Evolutionary conservation across 2,329 filamentous ascomycete species (phyloP), one percentile per base, ranked within the genome.

Genomic region (Microthyrium microscopicum): DNA sequence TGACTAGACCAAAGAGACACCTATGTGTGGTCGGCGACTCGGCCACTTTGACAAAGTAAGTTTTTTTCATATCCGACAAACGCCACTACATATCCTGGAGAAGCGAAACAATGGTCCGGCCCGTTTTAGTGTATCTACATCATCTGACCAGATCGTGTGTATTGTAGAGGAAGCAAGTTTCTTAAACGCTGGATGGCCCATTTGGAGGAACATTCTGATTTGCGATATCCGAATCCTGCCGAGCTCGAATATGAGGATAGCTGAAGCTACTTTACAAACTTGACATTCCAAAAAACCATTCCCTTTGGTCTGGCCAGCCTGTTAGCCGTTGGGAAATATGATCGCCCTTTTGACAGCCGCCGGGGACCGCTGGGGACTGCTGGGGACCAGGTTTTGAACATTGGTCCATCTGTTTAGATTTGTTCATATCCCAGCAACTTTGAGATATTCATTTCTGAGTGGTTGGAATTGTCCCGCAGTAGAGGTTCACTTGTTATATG

Each of bases 1-100:
- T 98, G 85, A 98, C 89, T 40, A 73, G 89, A 43, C 83, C 89
- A 5, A 87, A 80, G 59, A 71, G 89, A 44, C 87, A 89, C 50
- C 64, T 98, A 27, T 89, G 81, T 41, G 69, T 98, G 13, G 77
- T 94, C 46, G 89, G 87, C 28, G 89, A 98, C 54, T 89, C 83
- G 38, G 89, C 94, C 52, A 95, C 87, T 3, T 81, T 93, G 35
- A 75, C 77, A 55, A 74, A 70, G 80, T 92, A 63, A 69, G 80
- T 72, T 29, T 31, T n/a, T 25, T 34, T 18, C 18, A 13, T 12
- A 19, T 7, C 17, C 18, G 18, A 16, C 21, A n/a, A n/a, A n/a
- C n/a, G n/a, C n/a, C n/a, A 5, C 34, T 19, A 13, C 9, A 12
- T 16, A 37, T 25, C 7, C 33, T 32, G 13, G 9, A 25, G 20